Evolutionary conservation across 352 stramenopile genomes (phyloP), one percentile per base, ranked within the genome.

Genomic region (Phytophthora hibernalis): DNA sequence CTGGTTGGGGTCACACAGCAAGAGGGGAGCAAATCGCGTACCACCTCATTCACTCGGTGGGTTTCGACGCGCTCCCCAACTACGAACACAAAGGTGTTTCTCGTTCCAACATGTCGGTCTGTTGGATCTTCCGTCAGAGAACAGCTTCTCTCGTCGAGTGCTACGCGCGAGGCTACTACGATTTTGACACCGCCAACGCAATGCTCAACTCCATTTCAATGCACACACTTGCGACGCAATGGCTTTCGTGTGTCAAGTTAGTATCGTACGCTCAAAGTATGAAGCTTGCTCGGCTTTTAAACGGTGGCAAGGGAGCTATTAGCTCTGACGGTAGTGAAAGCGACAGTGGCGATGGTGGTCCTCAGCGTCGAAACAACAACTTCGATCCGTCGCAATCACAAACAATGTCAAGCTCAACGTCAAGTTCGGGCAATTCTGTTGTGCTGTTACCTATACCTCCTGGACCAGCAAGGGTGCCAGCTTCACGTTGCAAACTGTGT

Each of bases 51-150:
- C 74, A 82, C 54, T 82, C 74, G 18, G 70, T 82, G 16, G 72
- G 74, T 2, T 75, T 83, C 20, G 64, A 77, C 3, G 53, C 55
- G 15, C 54, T 81, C 7, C 75, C 72, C 7, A 72, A 30, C 20
- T 70, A 70, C n/a, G 70, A 71, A 6, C 40, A 73, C 38, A 75
- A 70, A 31, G 74, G 61, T 5, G 52, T 83, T 12, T 48, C 56
- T 51, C 75, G 75, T 16, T 65, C 55, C n/a, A 80, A 77, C 54
- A 72, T 83, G 43, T 85, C 77, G 12, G 68, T 82, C 3, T 83
- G 74, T 51, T 77, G 73, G 49, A 68, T 85, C 59, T 83, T 79
- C 33, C 69, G 75, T 24, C 77, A 85, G 54, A 47, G 50, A 47
- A 72, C 68, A 16, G 51, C 50, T 38, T 64, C 60, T 20, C 65